Evolutionary conservation across 2,329 filamentous ascomycete genomes (phyloP), one percentile per base, ranked within the genome.

Genomic region (Metarhizium rileyi): DNA sequence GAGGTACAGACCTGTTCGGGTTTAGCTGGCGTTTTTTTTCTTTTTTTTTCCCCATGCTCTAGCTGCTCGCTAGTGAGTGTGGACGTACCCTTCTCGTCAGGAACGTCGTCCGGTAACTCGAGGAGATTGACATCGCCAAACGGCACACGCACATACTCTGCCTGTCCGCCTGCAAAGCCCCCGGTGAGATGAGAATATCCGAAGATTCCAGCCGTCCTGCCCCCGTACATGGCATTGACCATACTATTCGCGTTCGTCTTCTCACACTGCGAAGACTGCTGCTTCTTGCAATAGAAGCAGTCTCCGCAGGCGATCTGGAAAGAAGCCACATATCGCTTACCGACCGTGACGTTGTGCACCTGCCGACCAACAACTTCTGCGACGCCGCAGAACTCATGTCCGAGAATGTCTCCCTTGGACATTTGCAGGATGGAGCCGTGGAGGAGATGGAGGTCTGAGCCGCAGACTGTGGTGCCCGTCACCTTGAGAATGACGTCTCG

Each of bases 151-250:
- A 90, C 84, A 59, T 89, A 95, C 68, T 95, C 90, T 4, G 88
- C 86, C 66, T 95, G 90, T 0, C 89, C 89, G 45, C 90, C 88
- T 1, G 88, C 87, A 61, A 91, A 95, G 0, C 90, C 90, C 6
- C 88, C 89, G 0, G 86, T 90, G 61, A 95, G 87, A 61, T 89
- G 84, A 3, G 80, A 82, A 60, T 86, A 87, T 1, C 84, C 83
- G 59, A 87, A 86, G 55, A 87, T 82, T 18, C 81, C 89, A 1
- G 86, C 77, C 4, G 87, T 90, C 46, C 81, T 76, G 2, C 81
- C 81, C 12, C 89, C 89, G 61, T 93, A 94, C 81, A 95, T 84
- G 48, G 76, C 80, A 56, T 86, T 83, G 55, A 78, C 77, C 42
- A 81, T 76, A 0, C 76, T 82, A 63, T 88, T 93, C 40, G 81